These are phyloP conservation scores for Vitis rotundifolia DNA, from an alignment of 164 flowering plant genomes.

Conservation along the genomic window DNA sequence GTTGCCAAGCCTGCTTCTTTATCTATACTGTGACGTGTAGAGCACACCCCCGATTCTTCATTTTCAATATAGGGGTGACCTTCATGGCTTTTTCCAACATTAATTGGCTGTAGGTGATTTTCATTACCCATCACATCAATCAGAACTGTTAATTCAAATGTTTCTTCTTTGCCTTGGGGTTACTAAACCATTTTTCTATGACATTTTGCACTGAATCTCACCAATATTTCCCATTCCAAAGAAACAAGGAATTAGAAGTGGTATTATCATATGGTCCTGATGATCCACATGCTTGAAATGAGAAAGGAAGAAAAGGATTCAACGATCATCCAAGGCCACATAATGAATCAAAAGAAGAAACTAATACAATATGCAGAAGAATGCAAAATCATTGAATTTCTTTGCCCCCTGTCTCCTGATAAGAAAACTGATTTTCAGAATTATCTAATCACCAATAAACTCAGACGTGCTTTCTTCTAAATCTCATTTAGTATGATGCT, in stretches of 20 bases:
- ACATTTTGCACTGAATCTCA: neutral
- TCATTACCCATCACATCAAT: slow-evolving; percentile 38
- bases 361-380: neutral
- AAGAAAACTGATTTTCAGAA: neutral
- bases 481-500: too few relatives aligned
- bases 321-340: neutral
- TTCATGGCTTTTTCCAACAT: slow-evolving; percentile 20
- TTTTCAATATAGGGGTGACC: slow-evolving; percentile 20
- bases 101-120: slow-evolving; percentile 11
- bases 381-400: neutral
- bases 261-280: slow-evolving; percentile 1
- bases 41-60: slow-evolving; percentile 26
- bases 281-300: neutral
- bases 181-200: slow-evolving; percentile 6
- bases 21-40: slow-evolving; percentile 43
- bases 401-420: neutral
- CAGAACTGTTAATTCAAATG: neutral
- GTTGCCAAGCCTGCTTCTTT: slow-evolving; percentile 46
- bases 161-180: neutral
- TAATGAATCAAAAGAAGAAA: neutral
- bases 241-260: neutral
- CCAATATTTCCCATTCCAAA: neutral
- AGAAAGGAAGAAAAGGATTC: slow-evolving; percentile 3
- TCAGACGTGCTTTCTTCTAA: neutral
- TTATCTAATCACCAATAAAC: neutral